A percentile compares a stretch with the other conserved stretches of the same genome.
phyloP scores from a whole-genome alignment of 129 eudicot genomes.

The Centrapalus pauciflorus region DNA sequence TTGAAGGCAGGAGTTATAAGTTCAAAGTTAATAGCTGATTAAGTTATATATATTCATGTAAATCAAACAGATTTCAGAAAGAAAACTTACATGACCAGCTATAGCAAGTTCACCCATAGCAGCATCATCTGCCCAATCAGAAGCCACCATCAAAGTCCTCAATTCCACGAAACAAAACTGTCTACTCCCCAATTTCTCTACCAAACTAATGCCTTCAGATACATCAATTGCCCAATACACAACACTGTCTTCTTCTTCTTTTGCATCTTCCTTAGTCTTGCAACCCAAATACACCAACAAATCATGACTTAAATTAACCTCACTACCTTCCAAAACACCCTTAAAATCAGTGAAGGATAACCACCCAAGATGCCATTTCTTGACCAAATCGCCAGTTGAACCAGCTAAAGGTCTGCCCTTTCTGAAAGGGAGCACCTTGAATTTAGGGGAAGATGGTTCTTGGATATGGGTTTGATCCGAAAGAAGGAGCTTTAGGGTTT shows the following conservation, averaged over 20 bases:
- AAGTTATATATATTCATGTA: not conserved
- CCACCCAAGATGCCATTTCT: constrained; percentile 90
- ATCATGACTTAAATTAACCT: constrained; percentile 49
- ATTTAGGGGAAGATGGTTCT: constrained; percentile 49
- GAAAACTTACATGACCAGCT: constrained; percentile 80
- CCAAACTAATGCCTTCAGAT: constrained; percentile 55
- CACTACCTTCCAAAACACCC: constrained; percentile 53
- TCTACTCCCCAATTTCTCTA: constrained; percentile 39
- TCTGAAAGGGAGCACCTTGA: constrained; percentile 70
- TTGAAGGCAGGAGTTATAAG: constrained; percentile 2
- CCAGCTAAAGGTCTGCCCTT: constrained; percentile 83
- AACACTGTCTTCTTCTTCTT: constrained; percentile 40
- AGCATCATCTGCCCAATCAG: constrained; percentile 70
- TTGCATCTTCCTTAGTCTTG: constrained; percentile 9
- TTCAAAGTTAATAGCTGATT: not conserved
- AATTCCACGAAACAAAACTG: constrained; percentile 68
- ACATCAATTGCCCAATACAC: constrained; percentile 93
- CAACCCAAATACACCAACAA: constrained; percentile 80
- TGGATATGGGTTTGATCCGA: constrained; percentile 33
- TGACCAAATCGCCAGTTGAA: constrained; percentile 30
- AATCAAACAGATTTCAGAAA: not conserved
- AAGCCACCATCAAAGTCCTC: constrained; percentile 98
- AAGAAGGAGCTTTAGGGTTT: constrained; percentile 61
- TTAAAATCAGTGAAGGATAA: constrained; percentile 57
- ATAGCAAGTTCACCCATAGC: constrained; percentile 85